Percentiles rank a stretch among this genome's conserved stretches.
phyloP scores from a whole-genome alignment of 2,329 filamentous ascomycete genomes.

The Tolypocladium ovalisporum region DNA sequence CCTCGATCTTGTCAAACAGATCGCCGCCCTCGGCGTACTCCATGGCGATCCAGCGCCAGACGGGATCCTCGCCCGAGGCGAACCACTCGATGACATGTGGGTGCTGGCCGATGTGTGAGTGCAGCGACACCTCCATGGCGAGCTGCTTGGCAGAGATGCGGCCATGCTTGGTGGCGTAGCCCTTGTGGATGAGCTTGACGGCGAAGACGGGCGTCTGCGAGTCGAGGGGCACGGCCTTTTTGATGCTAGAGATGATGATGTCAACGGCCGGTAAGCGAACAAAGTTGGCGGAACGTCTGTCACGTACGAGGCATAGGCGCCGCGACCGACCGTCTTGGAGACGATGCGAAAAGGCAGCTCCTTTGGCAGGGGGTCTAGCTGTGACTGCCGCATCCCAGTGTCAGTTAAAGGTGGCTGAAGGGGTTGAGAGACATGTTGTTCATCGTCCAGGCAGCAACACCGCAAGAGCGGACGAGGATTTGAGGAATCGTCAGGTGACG shows the following conservation, averaged over 20 bases:
- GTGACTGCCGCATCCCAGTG: constrained; percentile 53
- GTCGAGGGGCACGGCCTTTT: constrained; percentile 75
- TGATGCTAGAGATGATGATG: constrained; percentile 53
- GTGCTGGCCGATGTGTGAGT: constrained; percentile 80
- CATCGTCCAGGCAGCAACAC: not conserved
- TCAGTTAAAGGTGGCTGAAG: not conserved
- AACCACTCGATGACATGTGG: constrained; percentile 92
- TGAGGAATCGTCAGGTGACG: not conserved
- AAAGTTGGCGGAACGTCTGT: not conserved
- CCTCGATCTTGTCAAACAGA: constrained; percentile 98
- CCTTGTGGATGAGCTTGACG: constrained; percentile 98
- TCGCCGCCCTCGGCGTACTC: constrained; percentile 92
- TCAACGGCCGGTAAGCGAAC: constrained; percentile 2
- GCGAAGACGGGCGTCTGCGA: constrained; percentile 71
- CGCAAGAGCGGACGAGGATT: not conserved
- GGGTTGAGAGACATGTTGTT: not conserved
- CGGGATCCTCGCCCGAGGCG: constrained; percentile 69
- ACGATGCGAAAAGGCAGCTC: constrained; percentile 89
- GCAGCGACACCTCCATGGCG: constrained; percentile 81
- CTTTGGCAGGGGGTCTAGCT: constrained; percentile 73
- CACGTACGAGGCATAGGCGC: constrained; percentile 88
- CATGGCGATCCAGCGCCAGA: constrained; percentile 98
- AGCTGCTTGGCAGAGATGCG: constrained; percentile 84
- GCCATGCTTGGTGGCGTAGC: constrained; percentile 81
- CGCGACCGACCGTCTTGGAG: constrained; percentile 91